Base-by-base conservation (phyloP, 2,329 filamentous ascomycete genomes). In the Alternaria angustiovoidea region DNA sequence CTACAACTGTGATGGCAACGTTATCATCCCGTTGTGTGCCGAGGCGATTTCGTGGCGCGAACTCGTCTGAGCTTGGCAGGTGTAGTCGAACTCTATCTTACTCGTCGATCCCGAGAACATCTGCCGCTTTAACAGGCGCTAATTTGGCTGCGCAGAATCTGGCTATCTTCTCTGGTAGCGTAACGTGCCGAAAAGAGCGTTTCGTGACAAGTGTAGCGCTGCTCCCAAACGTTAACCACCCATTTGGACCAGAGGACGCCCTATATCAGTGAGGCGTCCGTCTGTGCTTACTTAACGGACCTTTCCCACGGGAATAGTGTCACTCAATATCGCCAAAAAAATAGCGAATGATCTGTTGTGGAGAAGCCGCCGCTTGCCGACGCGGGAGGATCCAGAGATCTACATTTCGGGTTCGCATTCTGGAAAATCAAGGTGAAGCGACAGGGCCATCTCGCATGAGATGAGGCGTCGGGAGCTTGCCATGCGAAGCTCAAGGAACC, bases 351-450 rank as follows among this genome's bases (percentile, higher is more conserved):
- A 38, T 44, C 39, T 59, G 51, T 54, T 18, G 56, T 43, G 44
- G 51, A 59, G 28, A 11, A 49, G 39, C 51, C 32, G 57, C 53
- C 53, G 34, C 24, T 36, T 49, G 16, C 51, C 47, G 47, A 60
- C 14, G 53, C 57, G 57, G 57, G 57, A 57, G 39, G 57, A 47
- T 28, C 57, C 53, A 56, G 52, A 51, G 46, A 54, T 51, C 52
- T 59, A 20, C 46, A 39, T 46, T 28, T 56, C 57, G 53, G 30
- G 38, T 55, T 51, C 44, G 57, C 26, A 22, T 51, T 59, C 34
- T 36, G 20, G 20, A 18, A 30, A 44, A 41, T 26, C 49, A 41
- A 38, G 24, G 34, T 51, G 32, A 60, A 51, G 53, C 53, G 34
- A 46, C 34, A 39, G 34, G 46, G 24, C 28, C 24, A 49, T 28